phyloP scores from a whole-genome alignment of 805 yeast genomes.

The Diddensiella transvaalensis region DNA sequence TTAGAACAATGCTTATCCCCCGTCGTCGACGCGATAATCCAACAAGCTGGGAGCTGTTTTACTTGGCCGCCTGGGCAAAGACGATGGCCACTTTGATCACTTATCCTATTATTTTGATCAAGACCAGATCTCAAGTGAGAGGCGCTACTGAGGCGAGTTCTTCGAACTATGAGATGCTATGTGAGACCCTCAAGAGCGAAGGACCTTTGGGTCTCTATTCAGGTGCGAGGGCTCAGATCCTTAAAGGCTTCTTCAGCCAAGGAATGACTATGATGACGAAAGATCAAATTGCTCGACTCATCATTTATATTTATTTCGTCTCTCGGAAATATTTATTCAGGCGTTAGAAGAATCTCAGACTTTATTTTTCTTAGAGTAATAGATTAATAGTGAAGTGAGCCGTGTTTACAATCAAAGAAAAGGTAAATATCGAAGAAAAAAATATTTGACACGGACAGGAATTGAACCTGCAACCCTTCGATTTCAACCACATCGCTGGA shows the following conservation, averaged over 20 bases:
- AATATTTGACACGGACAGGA: slow-evolving; percentile 72
- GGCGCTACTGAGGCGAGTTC: not conserved
- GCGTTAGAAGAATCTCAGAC: not conserved
- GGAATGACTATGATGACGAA: slow-evolving; percentile 37
- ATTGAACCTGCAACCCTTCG: slow-evolving; percentile 86
- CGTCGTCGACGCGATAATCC: slow-evolving; percentile 25
- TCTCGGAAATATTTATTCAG: not conserved
- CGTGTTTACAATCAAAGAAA: too few relatives aligned
- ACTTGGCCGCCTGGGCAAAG: slow-evolving; percentile 67
- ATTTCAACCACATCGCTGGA: slow-evolving; percentile 52
- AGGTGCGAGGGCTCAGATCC: slow-evolving; percentile 44
- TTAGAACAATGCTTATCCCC: slow-evolving; percentile 24
- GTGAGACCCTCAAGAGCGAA: slow-evolving; percentile 56
- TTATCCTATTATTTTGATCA: slow-evolving; percentile 75
- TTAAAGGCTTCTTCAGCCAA: slow-evolving; percentile 33
- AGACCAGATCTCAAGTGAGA: slow-evolving; percentile 62
- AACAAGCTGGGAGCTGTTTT: slow-evolving; percentile 48
- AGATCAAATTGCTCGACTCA: slow-evolving; percentile 33
- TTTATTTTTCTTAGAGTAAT: not conserved
- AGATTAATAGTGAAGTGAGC: not conserved
- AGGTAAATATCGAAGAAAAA: slow-evolving; percentile 30
- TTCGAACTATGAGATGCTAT: slow-evolving; percentile 7
- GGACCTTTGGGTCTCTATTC: slow-evolving; percentile 78
- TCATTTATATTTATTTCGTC: slow-evolving; percentile 24
- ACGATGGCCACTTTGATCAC: slow-evolving; percentile 60